Evolutionary conservation across 257 asterid species (phyloP).

Genomic region (Lantana camara): DNA sequence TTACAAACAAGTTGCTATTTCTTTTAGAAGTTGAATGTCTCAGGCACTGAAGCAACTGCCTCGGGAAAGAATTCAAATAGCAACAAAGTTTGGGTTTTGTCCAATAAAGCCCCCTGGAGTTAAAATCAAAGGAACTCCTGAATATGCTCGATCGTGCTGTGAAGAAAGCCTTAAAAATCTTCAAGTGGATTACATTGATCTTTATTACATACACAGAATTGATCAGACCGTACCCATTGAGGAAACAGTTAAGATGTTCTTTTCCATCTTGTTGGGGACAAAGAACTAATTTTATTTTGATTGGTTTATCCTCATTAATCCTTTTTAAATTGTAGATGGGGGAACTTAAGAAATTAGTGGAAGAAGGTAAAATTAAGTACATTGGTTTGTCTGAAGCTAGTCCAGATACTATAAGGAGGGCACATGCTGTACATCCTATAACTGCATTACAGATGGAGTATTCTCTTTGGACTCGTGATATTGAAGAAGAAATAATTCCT

Average conservation of each 20-base stretch:
- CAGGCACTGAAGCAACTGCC: conserved; percentile 69
- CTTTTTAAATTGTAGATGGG: neutral
- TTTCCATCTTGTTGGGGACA: too few species aligned
- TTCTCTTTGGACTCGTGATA: conserved; percentile 67
- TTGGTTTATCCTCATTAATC: too few species aligned
- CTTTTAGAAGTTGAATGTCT: neutral
- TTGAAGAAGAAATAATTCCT: too few species aligned
- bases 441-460: conserved; percentile 59
- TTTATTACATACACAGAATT: conserved; percentile 57
- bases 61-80: conserved; percentile 58
- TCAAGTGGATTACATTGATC: conserved; percentile 64
- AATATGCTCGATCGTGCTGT: conserved; percentile 62
- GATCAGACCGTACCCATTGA: conserved; percentile 63
- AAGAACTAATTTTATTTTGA: too few species aligned
- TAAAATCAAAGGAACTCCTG: conserved; percentile 60
- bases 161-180: conserved; percentile 64
- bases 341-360: too few species aligned
- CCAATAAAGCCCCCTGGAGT: conserved; percentile 35
- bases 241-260: conserved; percentile 49
- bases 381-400: conserved; percentile 74
- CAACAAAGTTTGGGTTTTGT: conserved; percentile 63
- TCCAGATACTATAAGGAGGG: conserved; percentile 61
- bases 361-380: conserved; percentile 26
- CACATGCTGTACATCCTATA: conserved; percentile 65
- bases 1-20: neutral